Conservation (phyloP, 441 rosid genomes). For the Populus hybrid region DNA sequence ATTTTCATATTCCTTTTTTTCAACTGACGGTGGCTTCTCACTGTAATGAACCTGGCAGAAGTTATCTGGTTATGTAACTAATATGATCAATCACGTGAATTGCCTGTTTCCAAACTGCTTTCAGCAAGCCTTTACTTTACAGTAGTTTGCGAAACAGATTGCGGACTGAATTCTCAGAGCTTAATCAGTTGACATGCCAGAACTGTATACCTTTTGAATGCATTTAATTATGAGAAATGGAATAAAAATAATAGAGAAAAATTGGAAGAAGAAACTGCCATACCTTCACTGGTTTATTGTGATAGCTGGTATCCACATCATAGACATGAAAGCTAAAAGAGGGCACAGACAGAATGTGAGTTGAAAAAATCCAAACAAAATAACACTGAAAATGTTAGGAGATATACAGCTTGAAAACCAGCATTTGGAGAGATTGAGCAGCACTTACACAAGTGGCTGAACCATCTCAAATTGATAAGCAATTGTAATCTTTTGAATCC, state of each 20-base stretch:
- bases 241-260: neutral
- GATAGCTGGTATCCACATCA: constrained; percentile 65
- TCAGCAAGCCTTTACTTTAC: neutral
- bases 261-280: constrained; percentile 1
- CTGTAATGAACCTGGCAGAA: neutral
- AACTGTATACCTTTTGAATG: neutral
- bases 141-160: neutral
- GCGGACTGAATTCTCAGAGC: neutral
- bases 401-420: neutral
- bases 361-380: neutral
- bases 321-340: constrained; percentile 56
- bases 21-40: neutral
- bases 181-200: neutral
- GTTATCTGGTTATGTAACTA: neutral
- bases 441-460: constrained; percentile 67
- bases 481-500: constrained; percentile 68
- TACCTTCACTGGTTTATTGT: constrained; percentile 71
- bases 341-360: neutral
- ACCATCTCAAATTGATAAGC: constrained; percentile 77
- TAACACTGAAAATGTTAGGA: neutral
- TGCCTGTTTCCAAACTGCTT: neutral
- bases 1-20: neutral
- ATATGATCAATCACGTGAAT: neutral
- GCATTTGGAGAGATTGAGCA: constrained; percentile 4
- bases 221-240: neutral